Evolutionary conservation across 441 rosid species (phyloP).

Genomic region (Erodium moschatum): DNA sequence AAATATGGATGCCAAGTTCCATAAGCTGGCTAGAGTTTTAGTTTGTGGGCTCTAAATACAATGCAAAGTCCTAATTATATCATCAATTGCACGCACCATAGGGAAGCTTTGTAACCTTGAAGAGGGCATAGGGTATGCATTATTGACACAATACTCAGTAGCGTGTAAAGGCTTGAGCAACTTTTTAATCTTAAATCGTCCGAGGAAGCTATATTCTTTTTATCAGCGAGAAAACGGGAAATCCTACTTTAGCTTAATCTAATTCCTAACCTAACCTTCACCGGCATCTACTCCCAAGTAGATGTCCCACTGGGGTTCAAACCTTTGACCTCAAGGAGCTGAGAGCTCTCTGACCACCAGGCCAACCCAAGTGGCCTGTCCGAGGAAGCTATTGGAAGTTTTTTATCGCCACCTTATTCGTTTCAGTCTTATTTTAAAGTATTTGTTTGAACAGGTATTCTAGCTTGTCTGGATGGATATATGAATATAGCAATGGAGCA

Average conservation of each 20-base stretch:
- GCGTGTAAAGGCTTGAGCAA: background rate
- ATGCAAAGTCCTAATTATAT: no score
- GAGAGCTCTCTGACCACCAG: no score
- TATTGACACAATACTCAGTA: background rate
- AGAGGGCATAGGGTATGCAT: background rate
- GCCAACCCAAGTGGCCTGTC: no score
- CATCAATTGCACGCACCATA: no score
- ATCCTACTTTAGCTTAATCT: no score
- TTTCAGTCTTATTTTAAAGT: background rate
- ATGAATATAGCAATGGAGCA: constrained; percentile 91
- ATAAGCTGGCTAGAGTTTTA: background rate
- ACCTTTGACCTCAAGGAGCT: no score
- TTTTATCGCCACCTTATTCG: background rate
- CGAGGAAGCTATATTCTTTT: background rate
- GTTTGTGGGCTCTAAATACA: background rate
- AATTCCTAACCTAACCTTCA: no score
- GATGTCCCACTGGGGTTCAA: no score
- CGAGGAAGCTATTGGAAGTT: no score
- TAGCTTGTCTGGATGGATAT: constrained; percentile 82
- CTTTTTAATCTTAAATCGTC: background rate
- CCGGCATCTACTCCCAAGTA: no score
- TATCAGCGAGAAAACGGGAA: no score
- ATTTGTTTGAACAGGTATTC: constrained; percentile 38
- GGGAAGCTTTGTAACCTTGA: background rate
- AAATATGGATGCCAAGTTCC: background rate